A percentile compares a stretch with the other conserved stretches of the same genome.
phyloP scores from a whole-genome alignment of 768 basidiomycete genomes.

The Lactifluus hygrophoroides region DNA sequence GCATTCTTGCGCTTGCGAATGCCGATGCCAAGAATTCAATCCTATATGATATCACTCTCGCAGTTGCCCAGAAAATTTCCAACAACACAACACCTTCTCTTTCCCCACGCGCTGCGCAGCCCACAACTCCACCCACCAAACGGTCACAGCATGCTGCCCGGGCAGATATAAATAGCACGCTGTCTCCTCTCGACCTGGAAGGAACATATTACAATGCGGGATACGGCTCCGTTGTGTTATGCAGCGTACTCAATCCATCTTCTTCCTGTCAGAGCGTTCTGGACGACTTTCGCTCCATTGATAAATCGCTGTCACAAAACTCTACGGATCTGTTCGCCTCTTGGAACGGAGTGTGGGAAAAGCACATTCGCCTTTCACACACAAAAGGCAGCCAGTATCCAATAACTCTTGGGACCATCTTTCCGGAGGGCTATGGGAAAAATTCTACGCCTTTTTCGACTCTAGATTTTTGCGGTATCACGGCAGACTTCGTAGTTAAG shows the following conservation, averaged over 20 bases:
- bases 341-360: neutral
- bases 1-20: conserved; percentile 26
- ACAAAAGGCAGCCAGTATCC: neutral
- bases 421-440: conserved; percentile 9
- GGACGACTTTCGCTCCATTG: neutral
- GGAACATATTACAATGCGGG: conserved; percentile 4
- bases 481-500: neutral
- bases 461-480: neutral
- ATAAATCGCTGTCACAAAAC: neutral
- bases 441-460: conserved; percentile 8
- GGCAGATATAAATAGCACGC: neutral
- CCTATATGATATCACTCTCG: too few species aligned
- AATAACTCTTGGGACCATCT: neutral
- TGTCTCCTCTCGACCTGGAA: neutral
- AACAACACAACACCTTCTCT: neutral
- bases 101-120: too few species aligned
- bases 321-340: conserved; percentile 1
- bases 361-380: neutral
- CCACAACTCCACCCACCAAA: neutral
- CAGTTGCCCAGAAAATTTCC: too few species aligned
- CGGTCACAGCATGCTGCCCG: neutral
- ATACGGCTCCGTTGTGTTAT: neutral
- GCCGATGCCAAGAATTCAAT: too few species aligned
- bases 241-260: neutral
- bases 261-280: conserved; percentile 5